Conservation (phyloP, 2,329 filamentous ascomycete genomes). For the Colletotrichum sp. region DNA sequence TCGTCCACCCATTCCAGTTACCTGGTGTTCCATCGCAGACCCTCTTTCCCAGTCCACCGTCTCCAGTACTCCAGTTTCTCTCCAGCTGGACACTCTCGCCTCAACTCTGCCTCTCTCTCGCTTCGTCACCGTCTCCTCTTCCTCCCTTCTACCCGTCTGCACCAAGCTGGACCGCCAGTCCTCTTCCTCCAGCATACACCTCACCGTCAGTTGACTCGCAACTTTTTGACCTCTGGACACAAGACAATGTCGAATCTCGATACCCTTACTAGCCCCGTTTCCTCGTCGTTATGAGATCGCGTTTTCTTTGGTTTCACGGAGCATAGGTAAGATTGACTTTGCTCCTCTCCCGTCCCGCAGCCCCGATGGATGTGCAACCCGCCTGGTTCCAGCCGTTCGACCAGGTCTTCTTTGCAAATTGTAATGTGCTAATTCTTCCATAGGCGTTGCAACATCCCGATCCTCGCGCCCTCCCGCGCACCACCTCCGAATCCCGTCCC, state of each 20-base stretch:
- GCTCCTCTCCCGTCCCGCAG: background rate
- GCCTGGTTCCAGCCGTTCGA: background rate
- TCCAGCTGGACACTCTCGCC: background rate
- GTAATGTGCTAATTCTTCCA: background rate
- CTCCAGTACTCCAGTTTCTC: conserved; percentile 1
- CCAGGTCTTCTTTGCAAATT: background rate
- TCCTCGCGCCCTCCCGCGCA: background rate
- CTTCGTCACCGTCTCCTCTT: background rate
- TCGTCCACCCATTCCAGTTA: conserved; percentile 7
- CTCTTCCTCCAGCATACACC: background rate
- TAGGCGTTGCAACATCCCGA: background rate
- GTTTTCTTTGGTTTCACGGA: background rate
- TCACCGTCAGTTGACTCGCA: background rate
- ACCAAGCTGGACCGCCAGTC: background rate
- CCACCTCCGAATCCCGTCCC: background rate
- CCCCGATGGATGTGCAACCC: background rate
- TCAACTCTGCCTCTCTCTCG: background rate
- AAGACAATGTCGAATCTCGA: conserved; percentile 12
- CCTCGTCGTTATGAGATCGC: conserved; percentile 16
- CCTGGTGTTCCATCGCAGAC: conserved; percentile 17
- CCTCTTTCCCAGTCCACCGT: conserved; percentile 9
- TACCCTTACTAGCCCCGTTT: background rate
- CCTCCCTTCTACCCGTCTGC: background rate
- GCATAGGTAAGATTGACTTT: background rate
- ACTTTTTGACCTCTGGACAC: background rate